Conservation (phyloP, 768 basidiomycete species). For the Kwoniella botswanensis region DNA sequence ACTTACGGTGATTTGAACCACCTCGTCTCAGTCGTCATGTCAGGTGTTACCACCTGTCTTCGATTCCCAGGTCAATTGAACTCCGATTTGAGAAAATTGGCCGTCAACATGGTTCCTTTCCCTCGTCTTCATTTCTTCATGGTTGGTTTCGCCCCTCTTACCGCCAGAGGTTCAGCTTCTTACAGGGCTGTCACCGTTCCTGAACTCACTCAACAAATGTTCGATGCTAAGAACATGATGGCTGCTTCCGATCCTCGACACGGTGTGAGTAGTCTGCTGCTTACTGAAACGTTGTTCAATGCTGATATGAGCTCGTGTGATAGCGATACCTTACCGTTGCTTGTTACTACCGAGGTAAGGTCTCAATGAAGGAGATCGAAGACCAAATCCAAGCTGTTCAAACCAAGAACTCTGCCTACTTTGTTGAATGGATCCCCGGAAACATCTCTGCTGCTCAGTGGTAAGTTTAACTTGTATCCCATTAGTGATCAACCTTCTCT, state of each 20-base stretch:
- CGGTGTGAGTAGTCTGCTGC: slow-evolving; percentile 61
- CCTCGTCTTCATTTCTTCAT: slow-evolving; percentile 97
- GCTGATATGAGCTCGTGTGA: neutral
- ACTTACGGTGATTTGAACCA: slow-evolving; percentile 98
- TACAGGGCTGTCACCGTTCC: slow-evolving; percentile 97
- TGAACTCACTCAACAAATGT: slow-evolving; percentile 98
- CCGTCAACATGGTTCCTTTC: slow-evolving; percentile 95
- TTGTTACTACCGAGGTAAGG: slow-evolving; percentile 97
- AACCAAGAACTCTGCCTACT: slow-evolving; percentile 96
- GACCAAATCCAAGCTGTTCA: slow-evolving; percentile 95
- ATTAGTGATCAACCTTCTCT: slow-evolving; percentile 1
- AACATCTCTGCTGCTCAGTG: slow-evolving; percentile 98
- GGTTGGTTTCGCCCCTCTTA: slow-evolving; percentile 91
- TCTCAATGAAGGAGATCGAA: slow-evolving; percentile 99
- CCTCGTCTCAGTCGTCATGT: slow-evolving; percentile 97
- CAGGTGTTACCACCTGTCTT: slow-evolving; percentile 96
- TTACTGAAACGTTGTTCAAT: slow-evolving; percentile 3
- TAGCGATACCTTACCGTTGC: slow-evolving; percentile 93
- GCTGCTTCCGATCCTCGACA: slow-evolving; percentile 90
- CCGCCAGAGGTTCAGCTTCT: slow-evolving; percentile 74
- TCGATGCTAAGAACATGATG: slow-evolving; percentile 89
- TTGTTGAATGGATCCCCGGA: slow-evolving; percentile 99
- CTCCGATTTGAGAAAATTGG: slow-evolving; percentile 95
- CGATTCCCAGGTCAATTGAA: slow-evolving; percentile 99
- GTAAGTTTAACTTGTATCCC: slow-evolving; percentile 25